Evolutionary conservation across 352 stramenopile species (phyloP).

Genomic region (Pythium scleroteichum): DNA sequence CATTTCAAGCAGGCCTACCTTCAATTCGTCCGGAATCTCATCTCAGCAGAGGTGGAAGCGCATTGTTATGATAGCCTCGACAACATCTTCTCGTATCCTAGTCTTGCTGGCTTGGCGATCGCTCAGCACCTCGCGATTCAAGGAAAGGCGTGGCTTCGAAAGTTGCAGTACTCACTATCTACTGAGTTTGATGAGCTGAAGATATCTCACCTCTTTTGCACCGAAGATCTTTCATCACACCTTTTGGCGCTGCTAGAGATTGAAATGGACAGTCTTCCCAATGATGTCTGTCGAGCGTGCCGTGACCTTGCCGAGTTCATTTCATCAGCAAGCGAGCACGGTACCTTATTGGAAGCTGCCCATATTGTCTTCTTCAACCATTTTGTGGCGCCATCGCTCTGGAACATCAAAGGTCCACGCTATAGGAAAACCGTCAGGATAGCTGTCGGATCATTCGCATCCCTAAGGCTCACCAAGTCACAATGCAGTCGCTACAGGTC

Average conservation of each 20-base stretch:
- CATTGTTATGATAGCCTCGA: background rate
- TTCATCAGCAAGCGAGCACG: background rate
- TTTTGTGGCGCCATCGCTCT: slow-evolving; percentile 53
- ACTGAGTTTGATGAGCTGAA: background rate
- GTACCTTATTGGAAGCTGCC: slow-evolving; percentile 10
- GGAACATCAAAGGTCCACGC: background rate
- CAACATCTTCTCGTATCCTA: slow-evolving; percentile 34
- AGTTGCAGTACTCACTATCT: background rate
- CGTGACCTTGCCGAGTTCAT: background rate
- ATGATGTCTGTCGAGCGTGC: background rate
- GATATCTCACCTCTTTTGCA: no score
- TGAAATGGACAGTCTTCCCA: background rate
- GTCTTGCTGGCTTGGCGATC: slow-evolving; percentile 35
- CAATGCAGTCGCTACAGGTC: slow-evolving; percentile 2
- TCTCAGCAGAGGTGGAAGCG: slow-evolving; percentile 35
- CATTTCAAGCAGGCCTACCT: slow-evolving; percentile 49
- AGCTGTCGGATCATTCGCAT: no score
- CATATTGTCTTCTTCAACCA: slow-evolving; percentile 82
- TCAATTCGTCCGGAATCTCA: slow-evolving; percentile 50
- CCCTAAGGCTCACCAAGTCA: no score
- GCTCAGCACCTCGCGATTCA: slow-evolving; percentile 4
- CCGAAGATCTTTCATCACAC: background rate
- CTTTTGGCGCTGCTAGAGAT: slow-evolving; percentile 1
- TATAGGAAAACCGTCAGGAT: no score
- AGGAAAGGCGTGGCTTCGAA: slow-evolving; percentile 3